Base-by-base conservation (phyloP, 1,284 basidiomycete species). In the Ceratorhiza oryzae-sativae region DNA sequence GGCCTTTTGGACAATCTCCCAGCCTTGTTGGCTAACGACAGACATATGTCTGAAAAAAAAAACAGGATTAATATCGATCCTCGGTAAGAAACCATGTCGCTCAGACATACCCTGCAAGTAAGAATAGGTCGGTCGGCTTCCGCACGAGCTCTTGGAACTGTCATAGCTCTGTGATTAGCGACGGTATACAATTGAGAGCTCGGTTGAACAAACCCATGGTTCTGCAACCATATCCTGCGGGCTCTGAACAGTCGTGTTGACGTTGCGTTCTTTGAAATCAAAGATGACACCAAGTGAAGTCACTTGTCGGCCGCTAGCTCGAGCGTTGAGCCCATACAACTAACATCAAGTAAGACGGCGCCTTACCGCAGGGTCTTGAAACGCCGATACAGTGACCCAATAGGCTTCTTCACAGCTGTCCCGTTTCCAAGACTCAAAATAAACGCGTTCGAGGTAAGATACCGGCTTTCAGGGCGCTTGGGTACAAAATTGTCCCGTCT, bases 261-360 rank as follows among this genome's bases (percentile, higher is more conserved):
- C 13, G 25, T 70, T 59, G 30, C 59, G 67, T 23, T 70, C 67
- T 13, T 59, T 70, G 55, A 70, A 70, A 41, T 70, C 23, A 39
- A 70, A 70, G 20, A 70, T 46, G 30, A 70, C 67, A 4, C 67
- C 67, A 12, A 70, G 55, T 23, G 67, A 70, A 13, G 67, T 70
- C n/a, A 70, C 42, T 48, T 70, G 67, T 34, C 67, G 67, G n/a
- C 67, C 67, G 18, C 67, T 70, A 48, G 30, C 6, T 10, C 45
- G 18, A 56, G 36, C 30, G 20, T n/a, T 58, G 15, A 70, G 41
- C 36, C 30, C 45, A 27, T 6, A n/a, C 34, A 27, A 36, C n/a
- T 15, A 1, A 55, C 23, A 2, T 25, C 12, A 39, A 18, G 3
- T 27, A 49, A 32, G 27, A 56, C 36, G 3, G 30, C 8, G 1